A percentile compares a stretch with the other conserved stretches of the same genome.
Conservation (phyloP, 2,329 filamentous ascomycete genomes). For the Penicillium psychrosexuale region DNA sequence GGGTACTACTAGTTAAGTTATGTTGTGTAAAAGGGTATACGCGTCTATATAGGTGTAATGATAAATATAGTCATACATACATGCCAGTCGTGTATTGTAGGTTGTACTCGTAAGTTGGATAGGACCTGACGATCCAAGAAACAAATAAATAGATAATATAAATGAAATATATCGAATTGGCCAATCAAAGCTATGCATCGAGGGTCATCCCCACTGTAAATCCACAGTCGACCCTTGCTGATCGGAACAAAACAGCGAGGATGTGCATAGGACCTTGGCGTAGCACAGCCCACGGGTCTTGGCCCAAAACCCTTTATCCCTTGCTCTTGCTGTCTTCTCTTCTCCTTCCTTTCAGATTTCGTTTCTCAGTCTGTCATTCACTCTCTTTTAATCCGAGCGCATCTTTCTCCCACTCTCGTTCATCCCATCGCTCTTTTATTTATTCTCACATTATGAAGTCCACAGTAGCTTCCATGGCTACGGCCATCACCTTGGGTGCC, state of each 20-base stretch:
- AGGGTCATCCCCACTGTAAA: background rate
- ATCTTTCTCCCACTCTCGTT: constrained; percentile 15
- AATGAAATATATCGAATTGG: background rate
- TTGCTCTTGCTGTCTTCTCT: constrained; percentile 19
- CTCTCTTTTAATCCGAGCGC: constrained; percentile 14
- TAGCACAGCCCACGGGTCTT: constrained; percentile 4
- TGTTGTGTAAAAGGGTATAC: background rate
- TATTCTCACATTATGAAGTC: constrained; percentile 52
- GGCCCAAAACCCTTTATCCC: constrained; percentile 16
- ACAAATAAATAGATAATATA: background rate
- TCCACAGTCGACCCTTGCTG: constrained; percentile 13
- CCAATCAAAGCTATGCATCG: background rate
- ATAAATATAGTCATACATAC: background rate
- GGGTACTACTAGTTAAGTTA: background rate
- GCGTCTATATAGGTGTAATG: background rate
- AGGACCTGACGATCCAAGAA: background rate
- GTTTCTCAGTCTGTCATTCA: constrained; percentile 22
- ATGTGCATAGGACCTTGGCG: constrained; percentile 5
- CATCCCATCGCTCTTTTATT: constrained; percentile 8
- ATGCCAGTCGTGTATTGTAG: background rate
- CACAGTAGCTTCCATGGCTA: constrained; percentile 45
- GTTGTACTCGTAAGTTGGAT: background rate
- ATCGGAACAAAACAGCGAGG: constrained; percentile 6
- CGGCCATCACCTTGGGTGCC: constrained; percentile 47
- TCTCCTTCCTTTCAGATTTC: constrained; percentile 18